A percentile compares a stretch with the other conserved stretches of the same genome.
Evolutionary conservation across 306 rosid genomes (phyloP).

Genomic region (Lablab purpureus): DNA sequence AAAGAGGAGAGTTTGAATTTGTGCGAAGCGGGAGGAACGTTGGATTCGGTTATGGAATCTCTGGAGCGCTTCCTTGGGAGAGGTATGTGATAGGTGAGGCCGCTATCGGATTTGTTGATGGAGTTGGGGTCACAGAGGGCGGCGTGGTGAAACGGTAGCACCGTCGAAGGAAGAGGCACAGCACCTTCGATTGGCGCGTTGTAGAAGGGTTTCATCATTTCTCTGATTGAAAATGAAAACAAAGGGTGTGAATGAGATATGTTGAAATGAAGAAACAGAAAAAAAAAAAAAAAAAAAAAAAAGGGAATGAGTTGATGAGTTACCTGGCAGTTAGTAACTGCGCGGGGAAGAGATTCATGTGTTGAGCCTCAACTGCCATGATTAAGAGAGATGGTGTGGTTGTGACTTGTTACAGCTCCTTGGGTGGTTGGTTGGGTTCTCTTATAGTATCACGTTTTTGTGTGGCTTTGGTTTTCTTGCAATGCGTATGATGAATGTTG

Average conservation of each 20-base stretch:
- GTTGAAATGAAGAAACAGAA: background rate
- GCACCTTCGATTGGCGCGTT: constrained; percentile 40
- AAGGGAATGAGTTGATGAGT: too few species aligned
- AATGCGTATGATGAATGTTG: background rate
- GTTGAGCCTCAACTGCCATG: constrained; percentile 86
- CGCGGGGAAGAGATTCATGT: constrained; percentile 56
- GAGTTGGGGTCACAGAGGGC: background rate
- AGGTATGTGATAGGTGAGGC: constrained; percentile 52
- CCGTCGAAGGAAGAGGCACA: constrained; percentile 19
- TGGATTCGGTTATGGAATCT: constrained; percentile 28
- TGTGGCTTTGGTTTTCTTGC: background rate
- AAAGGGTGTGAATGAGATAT: background rate
- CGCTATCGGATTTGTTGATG: constrained; percentile 60
- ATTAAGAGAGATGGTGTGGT: constrained; percentile 47
- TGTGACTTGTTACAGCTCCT: background rate
- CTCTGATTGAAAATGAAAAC: constrained; percentile 47
- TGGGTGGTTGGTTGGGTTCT: background rate
- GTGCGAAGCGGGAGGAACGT: constrained; percentile 17
- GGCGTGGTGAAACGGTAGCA: constrained; percentile 43
- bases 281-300: too few species aligned
- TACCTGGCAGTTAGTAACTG: constrained; percentile 57
- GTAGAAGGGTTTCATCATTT: constrained; percentile 40
- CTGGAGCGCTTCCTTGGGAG: constrained; percentile 50
- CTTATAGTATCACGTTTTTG: background rate
- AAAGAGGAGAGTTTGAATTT: constrained; percentile 34